Evolutionary conservation across 305 asterid species (phyloP).

Genomic region (Fraxinus albicans): DNA sequence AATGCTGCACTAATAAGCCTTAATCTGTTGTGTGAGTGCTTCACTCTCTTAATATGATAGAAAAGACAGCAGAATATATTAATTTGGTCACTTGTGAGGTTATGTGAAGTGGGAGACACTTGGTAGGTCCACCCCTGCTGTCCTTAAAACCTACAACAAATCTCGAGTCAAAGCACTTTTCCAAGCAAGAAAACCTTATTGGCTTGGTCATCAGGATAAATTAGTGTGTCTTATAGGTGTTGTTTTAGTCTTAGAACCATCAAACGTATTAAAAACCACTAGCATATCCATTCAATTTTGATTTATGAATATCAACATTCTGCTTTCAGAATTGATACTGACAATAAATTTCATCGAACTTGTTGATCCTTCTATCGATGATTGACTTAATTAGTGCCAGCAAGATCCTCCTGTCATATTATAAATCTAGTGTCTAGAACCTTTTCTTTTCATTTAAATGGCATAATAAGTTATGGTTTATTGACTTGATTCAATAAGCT

Average conservation of each 20-base stretch:
- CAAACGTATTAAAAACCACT: neutral
- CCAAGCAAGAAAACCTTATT: conserved; percentile 1
- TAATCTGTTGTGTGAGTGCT: neutral
- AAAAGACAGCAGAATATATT: conserved; percentile 35
- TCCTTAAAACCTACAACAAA: conserved; percentile 40
- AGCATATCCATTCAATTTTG: neutral
- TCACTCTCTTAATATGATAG: conserved; percentile 17
- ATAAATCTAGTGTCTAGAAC: neutral
- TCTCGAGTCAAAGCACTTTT: conserved; percentile 29
- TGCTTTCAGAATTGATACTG: conserved; percentile 4
- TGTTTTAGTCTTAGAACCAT: conserved; percentile 19
- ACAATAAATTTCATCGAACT: conserved; percentile 21
- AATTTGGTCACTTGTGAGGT: conserved; percentile 5
- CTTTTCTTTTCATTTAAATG: neutral
- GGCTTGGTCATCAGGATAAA: conserved; percentile 23
- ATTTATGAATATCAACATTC: neutral
- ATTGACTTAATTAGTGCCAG: neutral
- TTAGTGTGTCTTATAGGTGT: neutral
- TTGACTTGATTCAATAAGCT: neutral
- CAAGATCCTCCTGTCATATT: conserved; percentile 12
- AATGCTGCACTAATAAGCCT: neutral
- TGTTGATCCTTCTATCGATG: neutral
- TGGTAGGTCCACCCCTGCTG: conserved; percentile 39
- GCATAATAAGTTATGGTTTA: neutral
- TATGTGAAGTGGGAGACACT: conserved; percentile 42